Percentiles rank a stretch among this genome's conserved stretches.
Evolutionary conservation across 768 basidiomycete species (phyloP).

Genomic region (Leccinum subgranulosum): DNA sequence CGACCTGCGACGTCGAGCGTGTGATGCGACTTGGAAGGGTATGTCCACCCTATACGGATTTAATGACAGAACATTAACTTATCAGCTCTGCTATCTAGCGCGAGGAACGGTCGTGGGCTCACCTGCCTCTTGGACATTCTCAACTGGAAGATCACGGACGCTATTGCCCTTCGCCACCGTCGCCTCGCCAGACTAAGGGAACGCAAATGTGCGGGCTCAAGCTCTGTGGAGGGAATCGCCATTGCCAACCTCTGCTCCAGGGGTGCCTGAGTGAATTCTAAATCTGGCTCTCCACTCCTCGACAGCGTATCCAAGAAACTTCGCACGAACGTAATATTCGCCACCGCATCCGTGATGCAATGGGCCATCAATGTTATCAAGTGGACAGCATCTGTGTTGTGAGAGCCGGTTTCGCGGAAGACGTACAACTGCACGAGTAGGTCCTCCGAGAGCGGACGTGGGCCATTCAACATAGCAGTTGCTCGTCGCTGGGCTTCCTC

Average conservation of each 20-base stretch:
- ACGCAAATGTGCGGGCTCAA: constrained; percentile 31
- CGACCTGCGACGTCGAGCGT: constrained; percentile 31
- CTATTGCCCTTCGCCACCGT: constrained; percentile 49
- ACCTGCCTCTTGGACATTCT: constrained; percentile 38
- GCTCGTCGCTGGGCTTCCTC: constrained; percentile 35
- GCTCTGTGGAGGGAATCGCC: constrained; percentile 36
- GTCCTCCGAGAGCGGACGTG: constrained; percentile 39
- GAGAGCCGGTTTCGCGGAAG: constrained; percentile 32
- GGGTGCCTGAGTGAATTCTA: constrained; percentile 14
- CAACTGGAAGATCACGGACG: constrained; percentile 33
- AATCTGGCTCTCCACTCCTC: neutral
- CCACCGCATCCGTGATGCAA: constrained; percentile 48
- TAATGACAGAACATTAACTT: constrained; percentile 34
- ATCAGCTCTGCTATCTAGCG: neutral
- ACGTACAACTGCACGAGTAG: constrained; percentile 42
- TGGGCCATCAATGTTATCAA: constrained; percentile 47
- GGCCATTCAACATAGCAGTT: constrained; percentile 31
- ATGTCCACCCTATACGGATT: constrained; percentile 50
- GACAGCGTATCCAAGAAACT: constrained; percentile 44
- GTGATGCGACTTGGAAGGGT: constrained; percentile 46
- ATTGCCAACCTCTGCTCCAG: constrained; percentile 41
- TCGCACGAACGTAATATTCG: constrained; percentile 40
- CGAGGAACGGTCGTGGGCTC: constrained; percentile 3
- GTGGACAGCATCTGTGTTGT: constrained; percentile 36
- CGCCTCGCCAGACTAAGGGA: constrained; percentile 34